A percentile compares a stretch with the other conserved stretches of the same genome.
Conservation (phyloP, 202 grass and related monocot genomes). For the Setaria viridis region DNA sequence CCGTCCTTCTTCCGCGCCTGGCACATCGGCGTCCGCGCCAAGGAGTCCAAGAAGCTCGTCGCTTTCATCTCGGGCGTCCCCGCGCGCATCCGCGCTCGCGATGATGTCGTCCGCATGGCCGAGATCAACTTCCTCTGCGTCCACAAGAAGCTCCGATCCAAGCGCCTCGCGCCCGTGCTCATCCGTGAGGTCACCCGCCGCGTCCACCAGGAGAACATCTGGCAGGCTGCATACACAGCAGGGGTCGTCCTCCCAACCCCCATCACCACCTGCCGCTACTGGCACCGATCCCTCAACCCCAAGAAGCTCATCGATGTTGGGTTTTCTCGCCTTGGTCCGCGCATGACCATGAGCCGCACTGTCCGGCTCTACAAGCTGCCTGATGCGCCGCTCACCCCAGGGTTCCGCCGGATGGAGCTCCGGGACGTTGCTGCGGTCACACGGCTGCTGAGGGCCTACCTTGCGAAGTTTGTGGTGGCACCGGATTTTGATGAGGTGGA, state of each 20-base stretch:
- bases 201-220: slow-evolving; percentile 97
- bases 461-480: slow-evolving; percentile 71
- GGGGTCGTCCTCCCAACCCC: slow-evolving; percentile 91
- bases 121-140: slow-evolving; percentile 99
- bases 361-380: slow-evolving; percentile 95
- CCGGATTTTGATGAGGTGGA: slow-evolving; percentile 95
- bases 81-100: slow-evolving; percentile 80
- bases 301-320: slow-evolving; percentile 98
- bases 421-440: slow-evolving; percentile 87
- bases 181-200: slow-evolving; percentile 96
- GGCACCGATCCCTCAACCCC: slow-evolving; percentile 93
- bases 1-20: slow-evolving; percentile 86
- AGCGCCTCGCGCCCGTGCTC: slow-evolving; percentile 96
- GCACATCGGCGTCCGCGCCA: slow-evolving; percentile 98
- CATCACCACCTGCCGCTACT: slow-evolving; percentile 95
- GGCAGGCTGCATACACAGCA: slow-evolving; percentile 97
- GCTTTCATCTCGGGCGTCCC: slow-evolving; percentile 95
- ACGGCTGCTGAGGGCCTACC: slow-evolving; percentile 74
- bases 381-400: slow-evolving; percentile 74
- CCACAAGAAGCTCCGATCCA: slow-evolving; percentile 99
- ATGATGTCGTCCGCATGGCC: slow-evolving; percentile 85
- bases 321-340: slow-evolving; percentile 82
- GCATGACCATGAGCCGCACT: slow-evolving; percentile 98
- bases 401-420: slow-evolving; percentile 91
- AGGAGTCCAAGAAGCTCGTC: slow-evolving; percentile 87